Evolutionary conservation across 2,329 filamentous ascomycete genomes (phyloP).

Genomic region (Pseudopyricularia javanii): DNA sequence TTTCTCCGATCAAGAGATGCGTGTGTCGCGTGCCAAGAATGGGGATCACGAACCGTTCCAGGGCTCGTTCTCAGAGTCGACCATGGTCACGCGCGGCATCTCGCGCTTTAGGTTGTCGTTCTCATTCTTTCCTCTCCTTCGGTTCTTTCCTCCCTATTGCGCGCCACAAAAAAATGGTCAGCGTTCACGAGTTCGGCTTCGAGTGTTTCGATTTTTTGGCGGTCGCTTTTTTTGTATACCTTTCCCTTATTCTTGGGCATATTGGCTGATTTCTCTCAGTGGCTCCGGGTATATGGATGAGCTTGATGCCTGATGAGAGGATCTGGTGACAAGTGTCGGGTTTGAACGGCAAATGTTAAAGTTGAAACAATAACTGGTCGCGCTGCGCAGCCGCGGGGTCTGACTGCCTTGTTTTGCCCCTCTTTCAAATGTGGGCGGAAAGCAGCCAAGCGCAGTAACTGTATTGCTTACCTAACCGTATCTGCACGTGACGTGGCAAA

Average conservation of each 20-base stretch:
- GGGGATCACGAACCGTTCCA: slow-evolving; percentile 11
- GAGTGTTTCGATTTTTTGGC: background rate
- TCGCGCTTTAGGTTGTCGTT: slow-evolving; percentile 99
- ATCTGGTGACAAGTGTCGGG: background rate
- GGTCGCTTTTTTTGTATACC: slow-evolving; percentile 30
- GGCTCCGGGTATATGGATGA: background rate
- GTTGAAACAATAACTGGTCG: background rate
- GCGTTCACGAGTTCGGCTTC: background rate
- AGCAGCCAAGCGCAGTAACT: background rate
- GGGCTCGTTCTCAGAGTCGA: slow-evolving; percentile 48
- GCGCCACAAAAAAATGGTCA: slow-evolving; percentile 1
- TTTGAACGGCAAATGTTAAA: background rate
- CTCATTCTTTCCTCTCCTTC: slow-evolving; percentile 97
- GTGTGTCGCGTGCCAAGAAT: slow-evolving; percentile 2
- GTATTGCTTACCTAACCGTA: background rate
- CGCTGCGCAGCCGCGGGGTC: background rate
- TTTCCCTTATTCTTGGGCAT: slow-evolving; percentile 99
- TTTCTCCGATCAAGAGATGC: background rate
- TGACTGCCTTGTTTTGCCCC: background rate
- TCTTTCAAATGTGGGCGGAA: background rate
- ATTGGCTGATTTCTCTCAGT: slow-evolving; percentile 18
- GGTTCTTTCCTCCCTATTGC: slow-evolving; percentile 86
- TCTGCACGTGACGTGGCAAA: background rate
- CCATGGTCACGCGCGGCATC: slow-evolving; percentile 26
- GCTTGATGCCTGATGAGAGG: background rate